A percentile compares a stretch with the other conserved stretches of the same genome.
Conservation (phyloP, 2,329 filamentous ascomycete species). For the Periglandula ipomoeae region DNA sequence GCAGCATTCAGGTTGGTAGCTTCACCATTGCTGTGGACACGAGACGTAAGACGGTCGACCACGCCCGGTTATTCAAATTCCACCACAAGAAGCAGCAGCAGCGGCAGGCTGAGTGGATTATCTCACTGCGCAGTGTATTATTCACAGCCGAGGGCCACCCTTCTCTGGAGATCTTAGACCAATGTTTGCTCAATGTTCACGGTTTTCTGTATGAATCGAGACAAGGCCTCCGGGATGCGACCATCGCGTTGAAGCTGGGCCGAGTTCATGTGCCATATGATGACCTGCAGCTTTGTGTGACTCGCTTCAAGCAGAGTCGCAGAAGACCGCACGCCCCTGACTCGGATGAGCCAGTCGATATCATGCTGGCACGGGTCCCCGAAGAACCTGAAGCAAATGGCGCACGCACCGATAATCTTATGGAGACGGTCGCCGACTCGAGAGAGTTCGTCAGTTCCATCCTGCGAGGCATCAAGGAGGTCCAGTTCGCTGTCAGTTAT, state of each 20-base stretch:
- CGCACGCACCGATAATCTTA: constrained; percentile 57
- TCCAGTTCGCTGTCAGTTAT: constrained; percentile 90
- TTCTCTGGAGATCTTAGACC: constrained; percentile 80
- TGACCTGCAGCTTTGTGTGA: constrained; percentile 59
- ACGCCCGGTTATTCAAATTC: constrained; percentile 75
- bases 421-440: constrained; percentile 81
- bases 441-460: constrained; percentile 89
- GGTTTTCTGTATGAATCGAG: constrained; percentile 78
- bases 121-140: constrained; percentile 74
- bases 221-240: constrained; percentile 82
- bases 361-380: constrained; percentile 63
- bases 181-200: constrained; percentile 81
- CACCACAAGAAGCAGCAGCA: constrained; percentile 43
- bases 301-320: constrained; percentile 41
- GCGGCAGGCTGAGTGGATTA: constrained; percentile 83
- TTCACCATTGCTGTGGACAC: constrained; percentile 86
- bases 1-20: constrained; percentile 74
- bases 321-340: constrained; percentile 25
- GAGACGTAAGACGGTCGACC: constrained; percentile 80
- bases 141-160: constrained; percentile 82
- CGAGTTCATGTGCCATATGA: constrained; percentile 86
- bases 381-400: constrained; percentile 63
- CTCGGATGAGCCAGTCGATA: constrained; percentile 41
- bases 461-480: constrained; percentile 85
- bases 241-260: constrained; percentile 83